These are phyloP conservation scores for Talaromyces piceae DNA, from an alignment of 2,329 filamentous ascomycete genomes.

Conservation along the genomic window DNA sequence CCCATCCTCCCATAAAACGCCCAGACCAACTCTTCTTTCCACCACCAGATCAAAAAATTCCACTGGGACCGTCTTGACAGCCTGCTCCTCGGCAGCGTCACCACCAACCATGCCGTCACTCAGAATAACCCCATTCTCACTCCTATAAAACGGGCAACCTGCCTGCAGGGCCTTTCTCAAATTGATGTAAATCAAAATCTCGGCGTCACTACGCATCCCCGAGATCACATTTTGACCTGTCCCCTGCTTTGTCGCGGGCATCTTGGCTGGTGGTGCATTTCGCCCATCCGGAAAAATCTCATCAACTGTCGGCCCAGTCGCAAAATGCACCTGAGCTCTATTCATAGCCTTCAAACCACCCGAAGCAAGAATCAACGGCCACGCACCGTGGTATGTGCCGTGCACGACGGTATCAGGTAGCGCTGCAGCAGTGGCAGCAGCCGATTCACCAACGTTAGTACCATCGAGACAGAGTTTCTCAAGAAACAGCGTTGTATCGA, in stretches of 20 bases:
- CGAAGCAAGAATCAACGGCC: conserved; percentile 63
- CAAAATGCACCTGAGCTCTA: conserved; percentile 85
- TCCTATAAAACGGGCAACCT: conserved; percentile 65
- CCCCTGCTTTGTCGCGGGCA: conserved; percentile 17
- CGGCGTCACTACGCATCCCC: conserved; percentile 71
- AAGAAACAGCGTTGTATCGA: conserved; percentile 64
- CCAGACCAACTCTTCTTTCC: conserved; percentile 63
- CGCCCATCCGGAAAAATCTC: conserved; percentile 23
- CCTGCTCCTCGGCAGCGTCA: conserved; percentile 44
- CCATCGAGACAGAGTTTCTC: conserved; percentile 55
- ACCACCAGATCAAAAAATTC: conserved; percentile 67
- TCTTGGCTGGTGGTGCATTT: conserved; percentile 12
- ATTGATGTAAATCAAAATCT: conserved; percentile 72
- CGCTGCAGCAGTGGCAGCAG: conserved; percentile 11
- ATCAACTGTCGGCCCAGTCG: conserved; percentile 57
- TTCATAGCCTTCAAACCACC: conserved; percentile 77
- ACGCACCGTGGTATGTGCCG: conserved; percentile 79
- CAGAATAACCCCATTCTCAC: conserved; percentile 69
- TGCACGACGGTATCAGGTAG: conserved; percentile 68
- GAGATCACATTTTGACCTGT: conserved; percentile 54
- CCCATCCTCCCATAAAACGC: conserved; percentile 59
- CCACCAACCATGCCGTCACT: conserved; percentile 39
- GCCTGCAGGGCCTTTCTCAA: conserved; percentile 57
- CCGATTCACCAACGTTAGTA: neutral
- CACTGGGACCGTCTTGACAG: conserved; percentile 53